These are phyloP conservation scores for Alternaria brassicicola DNA, from an alignment of 2,329 filamentous ascomycete genomes.

Conservation along the genomic window DNA sequence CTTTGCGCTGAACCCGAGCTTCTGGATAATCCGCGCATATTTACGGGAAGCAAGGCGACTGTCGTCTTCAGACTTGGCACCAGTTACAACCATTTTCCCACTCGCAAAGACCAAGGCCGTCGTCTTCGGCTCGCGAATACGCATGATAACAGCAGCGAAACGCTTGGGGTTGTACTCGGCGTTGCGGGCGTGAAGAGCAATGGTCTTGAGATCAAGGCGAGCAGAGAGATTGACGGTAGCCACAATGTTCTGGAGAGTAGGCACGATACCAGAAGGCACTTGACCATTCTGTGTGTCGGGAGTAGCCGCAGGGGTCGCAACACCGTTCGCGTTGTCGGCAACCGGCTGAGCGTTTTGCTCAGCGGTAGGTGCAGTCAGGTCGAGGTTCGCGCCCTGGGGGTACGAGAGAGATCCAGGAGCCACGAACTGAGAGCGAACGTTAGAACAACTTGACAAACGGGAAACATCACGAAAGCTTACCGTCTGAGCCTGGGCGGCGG, in stretches of 20 bases:
- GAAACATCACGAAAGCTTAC: constrained; percentile 40
- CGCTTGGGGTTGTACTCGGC: constrained; percentile 99
- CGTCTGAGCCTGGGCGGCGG: constrained; percentile 90
- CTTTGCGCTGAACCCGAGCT: constrained; percentile 98
- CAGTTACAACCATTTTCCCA: constrained; percentile 99
- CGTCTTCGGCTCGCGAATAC: constrained; percentile 98
- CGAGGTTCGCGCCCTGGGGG: constrained; percentile 74
- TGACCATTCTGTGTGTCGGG: constrained; percentile 73
- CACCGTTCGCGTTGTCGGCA: constrained; percentile 65
- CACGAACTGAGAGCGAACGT: constrained; percentile 62
- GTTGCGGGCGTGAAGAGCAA: constrained; percentile 96
- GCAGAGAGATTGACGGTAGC: constrained; percentile 99
- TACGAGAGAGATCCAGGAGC: constrained; percentile 91
- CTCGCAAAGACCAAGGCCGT: constrained; percentile 97
- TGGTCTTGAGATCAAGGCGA: constrained; percentile 97
- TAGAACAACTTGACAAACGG: constrained; percentile 24
- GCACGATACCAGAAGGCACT: constrained; percentile 70
- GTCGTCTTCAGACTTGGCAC: constrained; percentile 97
- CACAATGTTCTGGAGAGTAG: constrained; percentile 75
- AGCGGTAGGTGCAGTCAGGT: constrained; percentile 79
- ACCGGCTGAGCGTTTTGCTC: constrained; percentile 68
- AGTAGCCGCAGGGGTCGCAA: constrained; percentile 89
- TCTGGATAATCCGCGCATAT: constrained; percentile 99
- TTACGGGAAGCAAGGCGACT: constrained; percentile 96
- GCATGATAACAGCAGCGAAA: constrained; percentile 99